These are phyloP conservation scores for Sphagnum contortum DNA, from an alignment of 225 moss, liverwort and hornwort species.

Conservation along the genomic window DNA sequence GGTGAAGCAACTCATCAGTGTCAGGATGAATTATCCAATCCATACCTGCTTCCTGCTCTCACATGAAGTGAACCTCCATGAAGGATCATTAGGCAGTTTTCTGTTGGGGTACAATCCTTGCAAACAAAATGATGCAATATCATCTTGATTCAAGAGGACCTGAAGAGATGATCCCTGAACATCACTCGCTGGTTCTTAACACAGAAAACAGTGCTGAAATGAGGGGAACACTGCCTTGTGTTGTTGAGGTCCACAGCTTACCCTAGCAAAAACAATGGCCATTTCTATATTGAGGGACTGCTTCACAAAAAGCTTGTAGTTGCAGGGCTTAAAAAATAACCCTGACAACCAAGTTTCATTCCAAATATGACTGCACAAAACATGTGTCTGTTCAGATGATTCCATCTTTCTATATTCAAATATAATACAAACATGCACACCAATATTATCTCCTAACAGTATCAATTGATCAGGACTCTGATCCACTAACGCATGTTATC, in stretches of 20 bases:
- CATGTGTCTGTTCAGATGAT: no score
- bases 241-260: constrained; percentile 4
- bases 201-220: no score
- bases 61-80: neutral
- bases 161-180: no score
- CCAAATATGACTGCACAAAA: constrained; percentile 87
- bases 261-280: constrained; percentile 97
- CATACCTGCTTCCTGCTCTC: constrained; percentile 66
- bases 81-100: no score
- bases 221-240: no score
- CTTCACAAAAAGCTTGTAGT: constrained; percentile 96
- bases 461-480: no score
- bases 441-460: neutral
- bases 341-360: constrained; percentile 97
- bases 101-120: no score
- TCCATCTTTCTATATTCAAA: no score
- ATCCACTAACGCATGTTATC: no score
- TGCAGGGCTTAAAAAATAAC: constrained; percentile 96
- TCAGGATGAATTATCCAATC: constrained; percentile 99
- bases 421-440: neutral
- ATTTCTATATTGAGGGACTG: constrained; percentile 99
- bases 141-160: no score
- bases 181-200: no score
- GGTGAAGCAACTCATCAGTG: constrained; percentile 93
- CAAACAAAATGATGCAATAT: no score